Evolutionary conservation across 352 stramenopile species (phyloP).

Genomic region (Phytophthora parvispora): DNA sequence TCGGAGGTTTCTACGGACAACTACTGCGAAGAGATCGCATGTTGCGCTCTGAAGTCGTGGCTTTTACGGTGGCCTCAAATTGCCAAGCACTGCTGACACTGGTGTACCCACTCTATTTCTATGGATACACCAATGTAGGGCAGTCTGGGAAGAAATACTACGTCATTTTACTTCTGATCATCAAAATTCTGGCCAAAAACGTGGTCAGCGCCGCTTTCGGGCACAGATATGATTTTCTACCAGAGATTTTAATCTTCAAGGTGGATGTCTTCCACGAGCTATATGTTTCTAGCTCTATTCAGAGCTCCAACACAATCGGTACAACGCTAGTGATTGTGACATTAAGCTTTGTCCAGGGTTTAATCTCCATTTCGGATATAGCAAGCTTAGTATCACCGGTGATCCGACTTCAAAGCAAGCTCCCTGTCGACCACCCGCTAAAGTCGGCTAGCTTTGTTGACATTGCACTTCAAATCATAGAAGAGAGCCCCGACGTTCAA

Average conservation of each 20-base stretch:
- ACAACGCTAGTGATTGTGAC: background rate
- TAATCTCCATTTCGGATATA: background rate
- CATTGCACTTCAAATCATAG: background rate
- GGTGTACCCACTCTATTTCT: background rate
- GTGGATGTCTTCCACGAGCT: background rate
- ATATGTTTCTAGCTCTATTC: background rate
- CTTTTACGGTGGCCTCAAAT: background rate
- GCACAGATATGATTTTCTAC: background rate
- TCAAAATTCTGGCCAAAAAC: background rate
- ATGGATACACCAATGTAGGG: background rate
- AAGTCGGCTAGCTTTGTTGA: background rate
- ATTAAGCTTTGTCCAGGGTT: background rate
- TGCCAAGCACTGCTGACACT: background rate
- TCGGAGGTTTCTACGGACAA: background rate
- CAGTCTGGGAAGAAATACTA: background rate
- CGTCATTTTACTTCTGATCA: background rate
- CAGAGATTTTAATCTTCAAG: background rate
- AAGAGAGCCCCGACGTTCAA: background rate
- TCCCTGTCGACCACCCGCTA: background rate
- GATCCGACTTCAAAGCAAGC: background rate
- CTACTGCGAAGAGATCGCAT: background rate
- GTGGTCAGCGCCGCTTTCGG: background rate
- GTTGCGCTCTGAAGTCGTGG: background rate
- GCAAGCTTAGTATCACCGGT: background rate
- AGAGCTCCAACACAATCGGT: background rate